Conservation (phyloP, 2,329 filamentous ascomycete genomes). For the Pezicula neosporulosa region DNA sequence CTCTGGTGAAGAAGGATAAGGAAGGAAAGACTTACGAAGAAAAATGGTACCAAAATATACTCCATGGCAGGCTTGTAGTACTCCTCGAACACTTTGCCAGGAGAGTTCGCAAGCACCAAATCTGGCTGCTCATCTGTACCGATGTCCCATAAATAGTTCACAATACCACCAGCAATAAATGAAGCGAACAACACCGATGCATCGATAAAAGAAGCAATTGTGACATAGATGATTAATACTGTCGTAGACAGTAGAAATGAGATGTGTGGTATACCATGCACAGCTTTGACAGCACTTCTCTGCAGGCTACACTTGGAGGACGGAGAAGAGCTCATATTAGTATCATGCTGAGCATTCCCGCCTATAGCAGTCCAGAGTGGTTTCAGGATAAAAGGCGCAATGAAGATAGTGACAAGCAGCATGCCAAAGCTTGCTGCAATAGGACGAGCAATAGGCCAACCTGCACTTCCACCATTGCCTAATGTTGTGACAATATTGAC, state of each 20-base stretch:
- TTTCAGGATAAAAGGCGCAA: constrained; percentile 10
- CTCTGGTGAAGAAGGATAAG: background rate
- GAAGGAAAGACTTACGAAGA: constrained; percentile 48
- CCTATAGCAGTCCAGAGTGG: constrained; percentile 9
- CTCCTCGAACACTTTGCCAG: constrained; percentile 18
- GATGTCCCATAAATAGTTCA: constrained; percentile 40
- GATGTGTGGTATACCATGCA: constrained; percentile 8
- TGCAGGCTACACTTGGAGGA: background rate
- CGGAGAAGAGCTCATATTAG: background rate
- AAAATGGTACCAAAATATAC: constrained; percentile 52
- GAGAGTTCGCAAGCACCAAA: background rate
- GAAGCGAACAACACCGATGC: constrained; percentile 48
- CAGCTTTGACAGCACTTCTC: background rate
- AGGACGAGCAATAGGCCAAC: constrained; percentile 14
- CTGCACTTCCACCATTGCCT: constrained; percentile 27
- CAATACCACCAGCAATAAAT: constrained; percentile 43
- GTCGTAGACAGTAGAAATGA: constrained; percentile 14
- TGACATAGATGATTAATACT: constrained; percentile 16
- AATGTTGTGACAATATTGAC: constrained; percentile 71
- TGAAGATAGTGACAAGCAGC: constrained; percentile 10
- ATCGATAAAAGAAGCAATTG: constrained; percentile 36
- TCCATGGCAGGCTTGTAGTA: constrained; percentile 26
- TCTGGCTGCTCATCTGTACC: background rate
- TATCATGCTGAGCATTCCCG: background rate
- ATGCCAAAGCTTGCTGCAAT: constrained; percentile 20